Evolutionary conservation across 352 stramenopile species (phyloP).

Genomic region (Blastocystis sp.): DNA sequence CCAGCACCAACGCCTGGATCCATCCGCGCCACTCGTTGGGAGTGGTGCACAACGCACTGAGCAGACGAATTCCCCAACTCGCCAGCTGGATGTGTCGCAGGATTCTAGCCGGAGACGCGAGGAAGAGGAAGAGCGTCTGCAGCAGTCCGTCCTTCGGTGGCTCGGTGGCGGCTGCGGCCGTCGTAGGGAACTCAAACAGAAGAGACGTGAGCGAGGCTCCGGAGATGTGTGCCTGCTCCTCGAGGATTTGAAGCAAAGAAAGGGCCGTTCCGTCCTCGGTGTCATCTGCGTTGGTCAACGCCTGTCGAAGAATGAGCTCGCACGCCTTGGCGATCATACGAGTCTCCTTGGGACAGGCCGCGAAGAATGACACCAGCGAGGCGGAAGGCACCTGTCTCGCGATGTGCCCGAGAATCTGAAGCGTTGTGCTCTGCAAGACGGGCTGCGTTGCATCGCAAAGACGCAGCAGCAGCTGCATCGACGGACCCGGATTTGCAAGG

Average conservation of each 20-base stretch:
- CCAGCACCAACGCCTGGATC: background rate
- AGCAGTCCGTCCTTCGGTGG: background rate
- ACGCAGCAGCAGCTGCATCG: background rate
- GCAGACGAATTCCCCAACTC: background rate
- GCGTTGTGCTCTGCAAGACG: background rate
- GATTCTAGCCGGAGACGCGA: background rate
- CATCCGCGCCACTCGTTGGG: background rate
- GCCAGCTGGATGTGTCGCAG: background rate
- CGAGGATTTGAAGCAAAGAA: background rate
- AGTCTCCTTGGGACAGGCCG: background rate
- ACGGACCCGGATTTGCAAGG: background rate
- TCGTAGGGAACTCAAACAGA: background rate
- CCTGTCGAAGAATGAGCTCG: background rate
- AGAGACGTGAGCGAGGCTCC: background rate
- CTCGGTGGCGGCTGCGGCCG: background rate
- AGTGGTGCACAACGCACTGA: background rate
- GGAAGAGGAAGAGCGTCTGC: background rate
- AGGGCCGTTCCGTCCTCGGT: background rate
- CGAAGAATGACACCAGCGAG: constrained; percentile 39
- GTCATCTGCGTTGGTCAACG: background rate
- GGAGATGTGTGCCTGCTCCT: background rate
- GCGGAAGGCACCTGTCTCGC: background rate
- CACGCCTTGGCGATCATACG: background rate
- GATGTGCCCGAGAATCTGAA: background rate
- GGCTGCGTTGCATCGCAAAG: background rate